phyloP scores from a whole-genome alignment of 345 rosid genomes.

The Microthlaspi erraticum region DNA sequence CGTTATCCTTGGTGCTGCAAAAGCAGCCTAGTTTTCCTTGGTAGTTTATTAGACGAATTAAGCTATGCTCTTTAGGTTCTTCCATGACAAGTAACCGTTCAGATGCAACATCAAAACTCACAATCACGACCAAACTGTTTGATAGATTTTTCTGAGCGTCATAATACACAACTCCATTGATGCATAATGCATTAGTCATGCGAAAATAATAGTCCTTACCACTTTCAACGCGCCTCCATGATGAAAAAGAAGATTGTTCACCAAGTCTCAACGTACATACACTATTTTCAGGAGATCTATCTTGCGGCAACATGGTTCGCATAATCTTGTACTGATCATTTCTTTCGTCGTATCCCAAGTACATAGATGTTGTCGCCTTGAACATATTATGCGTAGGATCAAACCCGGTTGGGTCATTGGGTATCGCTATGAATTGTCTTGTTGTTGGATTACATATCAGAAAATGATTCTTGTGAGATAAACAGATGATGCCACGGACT shows the following conservation, averaged over 20 bases:
- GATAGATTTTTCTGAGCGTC: background rate
- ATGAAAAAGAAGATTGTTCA: background rate
- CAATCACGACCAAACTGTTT: background rate
- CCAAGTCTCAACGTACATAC: background rate
- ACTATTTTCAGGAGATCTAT: background rate
- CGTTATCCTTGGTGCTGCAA: background rate
- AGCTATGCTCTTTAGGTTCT: background rate
- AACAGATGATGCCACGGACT: background rate
- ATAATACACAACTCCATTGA: background rate
- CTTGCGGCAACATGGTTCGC: background rate
- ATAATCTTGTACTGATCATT: background rate
- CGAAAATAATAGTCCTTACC: background rate
- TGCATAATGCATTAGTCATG: background rate
- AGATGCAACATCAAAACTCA: conserved; percentile 5
- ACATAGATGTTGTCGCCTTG: background rate
- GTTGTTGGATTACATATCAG: background rate
- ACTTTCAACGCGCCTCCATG: background rate
- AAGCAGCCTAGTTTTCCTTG: background rate
- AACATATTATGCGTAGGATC: background rate
- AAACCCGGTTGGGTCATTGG: background rate
- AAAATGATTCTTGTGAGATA: background rate
- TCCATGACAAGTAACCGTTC: background rate
- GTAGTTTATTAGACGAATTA: background rate
- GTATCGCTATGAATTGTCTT: background rate
- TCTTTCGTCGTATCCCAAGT: background rate